Conservation (phyloP, 2,329 filamentous ascomycete genomes). For the Scedosporium apiospermum region DNA sequence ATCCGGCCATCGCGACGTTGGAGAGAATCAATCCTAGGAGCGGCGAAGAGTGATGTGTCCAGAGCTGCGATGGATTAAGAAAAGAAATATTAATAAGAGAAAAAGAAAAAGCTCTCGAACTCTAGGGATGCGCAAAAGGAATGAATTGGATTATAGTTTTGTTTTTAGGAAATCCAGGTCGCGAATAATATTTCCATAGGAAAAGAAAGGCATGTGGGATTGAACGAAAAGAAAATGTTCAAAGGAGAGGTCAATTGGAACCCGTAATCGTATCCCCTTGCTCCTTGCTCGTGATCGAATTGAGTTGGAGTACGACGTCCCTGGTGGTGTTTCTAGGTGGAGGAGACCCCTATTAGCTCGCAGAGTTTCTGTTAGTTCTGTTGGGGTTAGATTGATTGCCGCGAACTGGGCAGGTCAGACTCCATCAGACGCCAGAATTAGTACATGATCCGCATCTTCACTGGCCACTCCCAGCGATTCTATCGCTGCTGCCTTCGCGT, state of each 20-base stretch:
- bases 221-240: neutral
- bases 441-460: neutral
- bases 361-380: neutral
- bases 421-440: too few relatives aligned
- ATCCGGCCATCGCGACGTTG: neutral
- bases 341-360: too few relatives aligned
- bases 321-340: neutral
- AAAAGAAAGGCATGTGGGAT: too few relatives aligned
- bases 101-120: too few relatives aligned
- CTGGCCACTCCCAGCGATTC: neutral
- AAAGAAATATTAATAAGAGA: neutral
- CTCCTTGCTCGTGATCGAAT: neutral
- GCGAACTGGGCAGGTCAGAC: too few relatives aligned
- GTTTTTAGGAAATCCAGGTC: too few relatives aligned
- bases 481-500: neutral
- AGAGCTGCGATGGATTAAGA: neutral
- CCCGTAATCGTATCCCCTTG: neutral
- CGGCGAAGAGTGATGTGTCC: neutral
- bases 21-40: neutral
- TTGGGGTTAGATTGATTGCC: neutral
- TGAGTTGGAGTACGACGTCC: neutral
- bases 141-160: too few relatives aligned
- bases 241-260: neutral
- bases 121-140: too few relatives aligned
- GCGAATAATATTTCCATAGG: too few relatives aligned